Conservation (phyloP, 78 protist species). For the Reticulomyxa filosa region DNA sequence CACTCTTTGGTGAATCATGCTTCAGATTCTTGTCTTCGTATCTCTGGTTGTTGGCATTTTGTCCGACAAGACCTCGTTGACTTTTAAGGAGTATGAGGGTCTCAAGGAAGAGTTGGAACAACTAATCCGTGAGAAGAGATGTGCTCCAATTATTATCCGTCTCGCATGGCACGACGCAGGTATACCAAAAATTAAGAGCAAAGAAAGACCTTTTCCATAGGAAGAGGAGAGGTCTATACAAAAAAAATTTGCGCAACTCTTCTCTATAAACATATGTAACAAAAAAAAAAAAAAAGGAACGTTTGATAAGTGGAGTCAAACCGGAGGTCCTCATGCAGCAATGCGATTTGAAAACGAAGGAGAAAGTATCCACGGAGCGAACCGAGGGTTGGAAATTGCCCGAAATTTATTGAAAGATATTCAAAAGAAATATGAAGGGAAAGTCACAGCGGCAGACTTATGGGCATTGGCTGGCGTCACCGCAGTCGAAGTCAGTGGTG, state of each 20-base stretch:
- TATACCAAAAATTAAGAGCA: no score
- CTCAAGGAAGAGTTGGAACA: not conserved
- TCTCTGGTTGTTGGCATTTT: no score
- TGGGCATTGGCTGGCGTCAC: not conserved
- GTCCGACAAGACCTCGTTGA: no score
- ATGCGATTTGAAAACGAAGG: not conserved
- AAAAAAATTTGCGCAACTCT: no score
- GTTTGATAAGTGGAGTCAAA: not conserved
- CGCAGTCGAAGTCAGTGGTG: not conserved
- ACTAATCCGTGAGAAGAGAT: not conserved
- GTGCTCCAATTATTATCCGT: not conserved
- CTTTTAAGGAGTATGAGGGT: not conserved
- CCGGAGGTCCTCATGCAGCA: conserved; percentile 6
- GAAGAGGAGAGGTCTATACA: no score
- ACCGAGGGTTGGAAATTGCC: not conserved
- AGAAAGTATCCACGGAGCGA: not conserved
- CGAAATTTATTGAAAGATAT: not conserved
- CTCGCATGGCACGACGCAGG: conserved; percentile 7
- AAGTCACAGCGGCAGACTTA: not conserved
- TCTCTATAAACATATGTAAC: no score
- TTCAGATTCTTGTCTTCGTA: no score
- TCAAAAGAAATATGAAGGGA: not conserved
- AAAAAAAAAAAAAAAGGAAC: no score
- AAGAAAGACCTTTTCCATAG: no score
- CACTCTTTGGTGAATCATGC: no score